Evolutionary conservation across 108 stramenopile genomes (phyloP), one percentile per base, ranked within the genome.

Genomic region (Epipyxis sp.): DNA sequence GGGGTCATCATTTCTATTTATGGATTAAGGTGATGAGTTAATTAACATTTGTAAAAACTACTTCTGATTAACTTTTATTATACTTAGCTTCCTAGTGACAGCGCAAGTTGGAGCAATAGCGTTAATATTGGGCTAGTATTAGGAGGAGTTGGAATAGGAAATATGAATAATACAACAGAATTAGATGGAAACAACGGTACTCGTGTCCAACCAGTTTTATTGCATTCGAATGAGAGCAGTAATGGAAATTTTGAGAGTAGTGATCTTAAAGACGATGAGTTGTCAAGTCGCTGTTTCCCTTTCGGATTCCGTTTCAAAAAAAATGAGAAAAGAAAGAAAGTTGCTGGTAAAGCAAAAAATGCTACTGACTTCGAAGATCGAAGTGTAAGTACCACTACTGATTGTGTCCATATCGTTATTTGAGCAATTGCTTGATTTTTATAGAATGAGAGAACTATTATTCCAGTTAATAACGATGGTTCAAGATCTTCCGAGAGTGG

Each of bases 1-100:
- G 85, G 29, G 86, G 86, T 20, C 85, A 87, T 44, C 86, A 87
- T 59, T 81, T 87, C 59, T 87, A 77, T 79, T 40, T 85, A 27
- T 87, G 85, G 85, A 76, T 3, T 37, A 86, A 85, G 80, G 76
- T 78, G 34, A 54, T 37, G 40, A 42, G 46, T 13, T 50, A 50
- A 50, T 13, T 50, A n/a, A 50, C 20, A 20, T 20, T 13, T 50
- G 46, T 20, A 13, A 13, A 20, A 50, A 13, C 46, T 13, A 6
- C 20, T 50, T 50, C 6, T 13, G 6, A 50, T 50, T 50, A 13
- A 50, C 20, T 13, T 50, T 50, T 6, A 13, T 50, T 50, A 20
- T 50, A 20, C 20, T 13, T 50, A 20, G 46, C 20, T 50, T 50
- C 20, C 20, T 6, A 50, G 6, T 6, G 46, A 20, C 6, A 50